Evolutionary conservation across 2,329 filamentous ascomycete species (phyloP).

Genomic region (Talaromyces funiculosus): DNA sequence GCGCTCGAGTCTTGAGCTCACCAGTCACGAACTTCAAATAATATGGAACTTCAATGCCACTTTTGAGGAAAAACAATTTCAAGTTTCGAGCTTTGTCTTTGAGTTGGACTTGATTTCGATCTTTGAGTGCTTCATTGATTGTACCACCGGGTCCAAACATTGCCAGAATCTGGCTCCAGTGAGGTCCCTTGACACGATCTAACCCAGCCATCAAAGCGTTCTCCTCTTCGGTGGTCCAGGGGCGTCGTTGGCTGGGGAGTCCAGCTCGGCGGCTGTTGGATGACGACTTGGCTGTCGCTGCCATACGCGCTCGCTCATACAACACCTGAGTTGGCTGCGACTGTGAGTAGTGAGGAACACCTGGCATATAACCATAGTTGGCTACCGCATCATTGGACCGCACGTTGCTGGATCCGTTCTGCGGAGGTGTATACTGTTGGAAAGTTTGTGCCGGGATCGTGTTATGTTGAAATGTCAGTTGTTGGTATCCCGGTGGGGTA

Average conservation of each 20-base stretch:
- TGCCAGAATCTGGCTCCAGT: conserved; percentile 87
- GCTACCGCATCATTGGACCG: conserved; percentile 30
- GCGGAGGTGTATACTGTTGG: conserved; percentile 27
- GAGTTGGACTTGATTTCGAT: conserved; percentile 83
- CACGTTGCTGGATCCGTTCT: conserved; percentile 20
- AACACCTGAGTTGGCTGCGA: conserved; percentile 51
- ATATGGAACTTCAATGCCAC: conserved; percentile 81
- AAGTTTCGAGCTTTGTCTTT: conserved; percentile 90
- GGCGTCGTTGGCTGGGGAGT: conserved; percentile 58
- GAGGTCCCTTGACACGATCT: conserved; percentile 81
- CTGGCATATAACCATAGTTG: conserved; percentile 42
- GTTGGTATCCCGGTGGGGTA: conserved; percentile 32
- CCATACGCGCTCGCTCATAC: conserved; percentile 53
- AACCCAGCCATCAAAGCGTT: conserved; percentile 84
- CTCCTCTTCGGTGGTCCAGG: conserved; percentile 86
- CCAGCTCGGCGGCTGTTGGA: conserved; percentile 49
- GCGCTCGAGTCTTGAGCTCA: conserved; percentile 78
- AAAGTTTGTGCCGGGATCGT: conserved; percentile 34
- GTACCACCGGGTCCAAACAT: conserved; percentile 76
- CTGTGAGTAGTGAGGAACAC: conserved; percentile 43
- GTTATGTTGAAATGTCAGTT: conserved; percentile 34
- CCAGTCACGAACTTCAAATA: conserved; percentile 84
- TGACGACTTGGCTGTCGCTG: conserved; percentile 51
- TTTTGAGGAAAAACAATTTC: conserved; percentile 88
- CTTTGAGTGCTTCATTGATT: conserved; percentile 75